Percentiles rank a stretch among this genome's conserved stretches.
phyloP scores from a whole-genome alignment of 495 filamentous ascomycete species.

The Rostrohypoxylon terebratum region DNA sequence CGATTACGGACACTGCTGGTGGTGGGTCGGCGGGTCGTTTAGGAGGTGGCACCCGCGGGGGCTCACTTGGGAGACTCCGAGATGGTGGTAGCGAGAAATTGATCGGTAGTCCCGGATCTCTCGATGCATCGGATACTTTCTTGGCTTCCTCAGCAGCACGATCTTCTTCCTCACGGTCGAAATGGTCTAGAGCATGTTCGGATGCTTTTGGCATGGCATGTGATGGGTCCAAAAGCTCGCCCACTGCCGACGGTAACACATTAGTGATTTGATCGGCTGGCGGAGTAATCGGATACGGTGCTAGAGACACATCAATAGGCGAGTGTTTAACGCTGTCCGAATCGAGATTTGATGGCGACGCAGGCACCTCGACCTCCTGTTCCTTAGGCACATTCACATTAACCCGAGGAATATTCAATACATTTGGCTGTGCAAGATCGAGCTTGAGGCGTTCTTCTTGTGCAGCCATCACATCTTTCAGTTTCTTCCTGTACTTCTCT shows the following conservation, averaged over 20 bases:
- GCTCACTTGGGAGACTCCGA: slow-evolving; percentile 59
- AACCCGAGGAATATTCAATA: slow-evolving; percentile 33
- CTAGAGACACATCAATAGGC: slow-evolving; percentile 64
- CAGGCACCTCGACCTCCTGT: slow-evolving; percentile 52
- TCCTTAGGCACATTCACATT: slow-evolving; percentile 48
- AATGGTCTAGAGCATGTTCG: slow-evolving; percentile 64
- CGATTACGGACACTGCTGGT: slow-evolving; percentile 59
- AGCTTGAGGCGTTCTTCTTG: slow-evolving; percentile 45
- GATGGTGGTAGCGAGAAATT: slow-evolving; percentile 60
- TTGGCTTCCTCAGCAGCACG: slow-evolving; percentile 56
- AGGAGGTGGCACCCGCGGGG: slow-evolving; percentile 58
- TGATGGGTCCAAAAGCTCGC: slow-evolving; percentile 60
- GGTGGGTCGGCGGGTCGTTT: slow-evolving; percentile 57
- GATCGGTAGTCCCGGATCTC: slow-evolving; percentile 55
- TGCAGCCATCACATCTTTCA: slow-evolving; percentile 74
- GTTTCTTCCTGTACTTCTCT: slow-evolving; percentile 89
- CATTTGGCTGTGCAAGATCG: slow-evolving; percentile 19
- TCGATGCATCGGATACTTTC: slow-evolving; percentile 54
- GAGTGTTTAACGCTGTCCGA: slow-evolving; percentile 60
- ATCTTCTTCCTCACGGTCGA: slow-evolving; percentile 63
- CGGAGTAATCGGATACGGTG: slow-evolving; percentile 69
- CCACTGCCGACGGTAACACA: slow-evolving; percentile 49
- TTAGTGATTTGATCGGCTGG: slow-evolving; percentile 55
- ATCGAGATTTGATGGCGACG: slow-evolving; percentile 58
- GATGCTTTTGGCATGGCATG: slow-evolving; percentile 66